Evolutionary conservation across 1,284 basidiomycete species (phyloP).

Genomic region (Anthracocystis walkeri): DNA sequence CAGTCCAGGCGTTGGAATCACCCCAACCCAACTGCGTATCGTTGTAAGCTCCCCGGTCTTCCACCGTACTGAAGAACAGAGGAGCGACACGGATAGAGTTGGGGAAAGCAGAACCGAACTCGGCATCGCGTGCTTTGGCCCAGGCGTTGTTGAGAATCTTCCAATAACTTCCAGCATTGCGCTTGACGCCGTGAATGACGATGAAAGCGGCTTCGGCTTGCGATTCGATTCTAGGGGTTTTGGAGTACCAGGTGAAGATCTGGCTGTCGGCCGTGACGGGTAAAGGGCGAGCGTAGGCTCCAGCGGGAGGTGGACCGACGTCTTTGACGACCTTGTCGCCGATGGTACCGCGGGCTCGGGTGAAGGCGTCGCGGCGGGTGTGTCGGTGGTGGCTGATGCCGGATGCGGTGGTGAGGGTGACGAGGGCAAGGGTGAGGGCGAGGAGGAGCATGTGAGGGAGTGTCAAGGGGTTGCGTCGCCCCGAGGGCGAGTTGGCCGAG

Average conservation of each 20-base stretch:
- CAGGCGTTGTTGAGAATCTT: conserved; percentile 44
- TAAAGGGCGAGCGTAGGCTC: conserved; percentile 34
- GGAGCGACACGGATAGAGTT: conserved; percentile 58
- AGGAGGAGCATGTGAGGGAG: conserved; percentile 8
- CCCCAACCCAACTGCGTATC: conserved; percentile 47
- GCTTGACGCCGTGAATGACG: conserved; percentile 55
- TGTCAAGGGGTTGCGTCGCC: neutral
- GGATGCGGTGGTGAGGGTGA: neutral
- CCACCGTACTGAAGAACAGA: conserved; percentile 52
- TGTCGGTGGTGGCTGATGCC: neutral
- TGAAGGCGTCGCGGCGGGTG: conserved; percentile 34
- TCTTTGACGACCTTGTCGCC: conserved; percentile 16
- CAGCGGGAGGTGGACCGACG: conserved; percentile 17
- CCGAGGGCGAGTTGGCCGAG: neutral
- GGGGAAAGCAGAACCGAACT: conserved; percentile 17
- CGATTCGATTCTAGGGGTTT: conserved; percentile 41
- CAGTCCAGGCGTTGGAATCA: conserved; percentile 57
- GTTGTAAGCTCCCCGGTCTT: conserved; percentile 38
- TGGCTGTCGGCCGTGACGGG: conserved; percentile 6
- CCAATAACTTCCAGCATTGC: conserved; percentile 57
- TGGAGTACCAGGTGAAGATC: conserved; percentile 54
- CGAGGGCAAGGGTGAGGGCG: conserved; percentile 1
- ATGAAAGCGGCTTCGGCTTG: conserved; percentile 53
- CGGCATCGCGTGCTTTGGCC: conserved; percentile 23
- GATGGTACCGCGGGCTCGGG: conserved; percentile 23